Evolutionary conservation across 768 basidiomycete genomes (phyloP).

Genomic region (Lentinula boryana): DNA sequence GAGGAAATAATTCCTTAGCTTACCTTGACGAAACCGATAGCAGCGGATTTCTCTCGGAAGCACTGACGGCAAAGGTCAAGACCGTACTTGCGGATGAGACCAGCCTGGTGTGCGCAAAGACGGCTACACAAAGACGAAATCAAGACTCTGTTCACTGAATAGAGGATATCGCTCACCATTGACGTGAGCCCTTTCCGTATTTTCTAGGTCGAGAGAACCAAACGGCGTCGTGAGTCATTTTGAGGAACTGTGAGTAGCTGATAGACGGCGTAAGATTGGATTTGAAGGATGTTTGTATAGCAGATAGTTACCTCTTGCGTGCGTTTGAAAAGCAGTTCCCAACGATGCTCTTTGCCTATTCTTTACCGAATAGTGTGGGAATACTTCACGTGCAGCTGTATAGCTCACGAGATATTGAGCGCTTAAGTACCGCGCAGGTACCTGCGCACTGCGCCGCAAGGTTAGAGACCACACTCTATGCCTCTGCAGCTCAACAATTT

Average conservation of each 20-base stretch:
- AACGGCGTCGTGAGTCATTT: constrained; percentile 97
- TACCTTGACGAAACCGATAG: constrained; percentile 95
- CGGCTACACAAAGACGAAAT: constrained; percentile 47
- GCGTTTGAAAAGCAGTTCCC: neutral
- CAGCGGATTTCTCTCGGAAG: constrained; percentile 93
- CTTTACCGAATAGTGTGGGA: neutral
- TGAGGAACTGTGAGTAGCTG: constrained; percentile 22
- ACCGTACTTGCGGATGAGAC: constrained; percentile 96
- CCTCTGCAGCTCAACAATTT: too few relatives aligned
- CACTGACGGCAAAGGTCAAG: constrained; percentile 97
- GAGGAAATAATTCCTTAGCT: constrained; percentile 12
- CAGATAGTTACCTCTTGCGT: constrained; percentile 7
- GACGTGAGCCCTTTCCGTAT: constrained; percentile 91
- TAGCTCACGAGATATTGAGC: neutral
- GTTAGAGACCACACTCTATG: too few relatives aligned
- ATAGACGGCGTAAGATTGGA: neutral
- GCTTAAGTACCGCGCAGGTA: too few relatives aligned
- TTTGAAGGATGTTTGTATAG: neutral
- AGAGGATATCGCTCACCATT: constrained; percentile 60
- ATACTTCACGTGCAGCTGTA: neutral
- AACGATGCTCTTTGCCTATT: neutral
- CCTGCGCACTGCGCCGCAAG: too few relatives aligned
- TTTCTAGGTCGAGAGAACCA: constrained; percentile 97
- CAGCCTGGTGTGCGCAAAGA: constrained; percentile 94
- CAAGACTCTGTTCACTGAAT: constrained; percentile 2